phyloP scores from a whole-genome alignment of 2,329 filamentous ascomycete genomes.

The Penicillium sp. region DNA sequence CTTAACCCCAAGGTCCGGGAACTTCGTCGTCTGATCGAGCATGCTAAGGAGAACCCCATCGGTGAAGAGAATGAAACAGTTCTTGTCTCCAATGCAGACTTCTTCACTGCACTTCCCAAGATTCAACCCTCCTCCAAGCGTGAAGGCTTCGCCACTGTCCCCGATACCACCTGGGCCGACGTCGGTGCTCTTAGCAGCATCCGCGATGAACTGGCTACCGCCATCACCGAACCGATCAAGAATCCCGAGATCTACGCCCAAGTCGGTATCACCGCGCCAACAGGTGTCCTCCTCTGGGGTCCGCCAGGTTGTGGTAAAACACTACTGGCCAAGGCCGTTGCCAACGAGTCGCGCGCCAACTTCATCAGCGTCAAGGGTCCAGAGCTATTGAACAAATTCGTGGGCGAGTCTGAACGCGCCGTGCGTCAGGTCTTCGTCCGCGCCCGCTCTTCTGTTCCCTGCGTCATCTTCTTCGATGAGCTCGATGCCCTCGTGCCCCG shows the following conservation, averaged over 20 bases:
- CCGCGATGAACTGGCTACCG: constrained; percentile 73
- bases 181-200: constrained; percentile 80
- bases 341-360: constrained; percentile 91
- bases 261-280: constrained; percentile 74
- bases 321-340: constrained; percentile 89
- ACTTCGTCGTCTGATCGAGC: constrained; percentile 51
- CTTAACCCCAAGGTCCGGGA: constrained; percentile 42
- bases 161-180: constrained; percentile 86
- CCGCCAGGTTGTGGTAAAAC: constrained; percentile 97
- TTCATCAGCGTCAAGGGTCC: constrained; percentile 98
- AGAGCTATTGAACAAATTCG: constrained; percentile 94
- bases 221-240: constrained; percentile 86
- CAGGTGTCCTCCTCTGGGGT: constrained; percentile 91
- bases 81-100: constrained; percentile 62
- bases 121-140: constrained; percentile 79
- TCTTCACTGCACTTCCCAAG: constrained; percentile 67
- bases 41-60: constrained; percentile 49
- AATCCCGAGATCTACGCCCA: constrained; percentile 70
- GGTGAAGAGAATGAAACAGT: constrained; percentile 54
- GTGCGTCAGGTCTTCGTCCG: constrained; percentile 88
- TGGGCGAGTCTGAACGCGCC: constrained; percentile 90
- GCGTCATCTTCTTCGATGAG: constrained; percentile 97
- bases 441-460: constrained; percentile 79
- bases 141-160: constrained; percentile 92
- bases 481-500: constrained; percentile 86